phyloP scores from a whole-genome alignment of 2,329 filamentous ascomycete species.

The Hypoxylon sp. region DNA sequence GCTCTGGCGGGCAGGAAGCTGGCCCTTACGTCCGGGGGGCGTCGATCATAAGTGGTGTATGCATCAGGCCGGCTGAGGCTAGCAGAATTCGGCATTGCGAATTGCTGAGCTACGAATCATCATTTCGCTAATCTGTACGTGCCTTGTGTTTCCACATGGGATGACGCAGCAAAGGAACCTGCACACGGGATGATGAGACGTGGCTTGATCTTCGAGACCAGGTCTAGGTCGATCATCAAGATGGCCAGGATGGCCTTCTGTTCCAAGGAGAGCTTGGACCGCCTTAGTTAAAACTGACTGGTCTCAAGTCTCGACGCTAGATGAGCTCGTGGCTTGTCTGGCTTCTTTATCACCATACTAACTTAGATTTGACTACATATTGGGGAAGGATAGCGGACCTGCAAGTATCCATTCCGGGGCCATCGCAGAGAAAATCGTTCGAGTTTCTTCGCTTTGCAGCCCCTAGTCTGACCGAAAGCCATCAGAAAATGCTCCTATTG shows the following conservation, averaged over 20 bases:
- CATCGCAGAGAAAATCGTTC: constrained; percentile 22
- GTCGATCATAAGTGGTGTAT: constrained; percentile 40
- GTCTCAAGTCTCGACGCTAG: constrained; percentile 24
- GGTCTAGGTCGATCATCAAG: constrained; percentile 31
- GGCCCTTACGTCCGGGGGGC: constrained; percentile 43
- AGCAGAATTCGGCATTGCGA: constrained; percentile 39
- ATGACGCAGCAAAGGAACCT: constrained; percentile 39
- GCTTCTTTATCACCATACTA: constrained; percentile 28
- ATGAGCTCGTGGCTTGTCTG: constrained; percentile 30
- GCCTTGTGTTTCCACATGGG: constrained; percentile 39
- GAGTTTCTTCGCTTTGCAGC: constrained; percentile 24
- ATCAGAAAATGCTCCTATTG: constrained; percentile 30
- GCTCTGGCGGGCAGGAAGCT: constrained; percentile 37
- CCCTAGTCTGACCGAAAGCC: constrained; percentile 37
- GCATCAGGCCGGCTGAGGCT: constrained; percentile 29
- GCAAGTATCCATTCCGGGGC: constrained; percentile 31
- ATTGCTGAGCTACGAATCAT: constrained; percentile 42
- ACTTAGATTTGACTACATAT: constrained; percentile 35
- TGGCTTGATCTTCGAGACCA: constrained; percentile 43
- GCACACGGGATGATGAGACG: constrained; percentile 45
- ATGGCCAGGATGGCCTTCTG: constrained; percentile 33
- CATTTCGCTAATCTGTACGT: constrained; percentile 47
- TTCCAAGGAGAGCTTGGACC: constrained; percentile 27
- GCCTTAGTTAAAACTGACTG: constrained; percentile 18
- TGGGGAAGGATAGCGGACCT: constrained; percentile 23